A percentile compares a stretch with the other conserved stretches of the same genome.
Evolutionary conservation across 1,284 basidiomycete species (phyloP).

Genomic region (Gomphus bonarii): DNA sequence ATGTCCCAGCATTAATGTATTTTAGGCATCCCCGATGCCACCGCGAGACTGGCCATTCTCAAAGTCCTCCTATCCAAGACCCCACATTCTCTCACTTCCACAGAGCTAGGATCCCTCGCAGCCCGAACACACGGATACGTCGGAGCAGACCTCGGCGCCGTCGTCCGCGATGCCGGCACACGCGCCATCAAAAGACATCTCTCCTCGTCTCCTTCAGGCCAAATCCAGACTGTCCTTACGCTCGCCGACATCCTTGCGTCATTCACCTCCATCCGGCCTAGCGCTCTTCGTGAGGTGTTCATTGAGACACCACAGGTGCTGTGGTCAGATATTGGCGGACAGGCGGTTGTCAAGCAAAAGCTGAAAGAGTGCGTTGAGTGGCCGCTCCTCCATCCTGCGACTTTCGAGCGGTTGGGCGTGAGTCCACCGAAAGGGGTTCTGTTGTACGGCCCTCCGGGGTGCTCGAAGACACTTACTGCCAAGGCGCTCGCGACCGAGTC

Average conservation of each 20-base stretch:
- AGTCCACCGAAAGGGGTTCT: constrained; percentile 84
- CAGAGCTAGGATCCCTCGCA: constrained; percentile 60
- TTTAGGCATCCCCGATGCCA: constrained; percentile 79
- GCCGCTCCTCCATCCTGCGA: constrained; percentile 81
- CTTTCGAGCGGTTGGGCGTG: constrained; percentile 83
- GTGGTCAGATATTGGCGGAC: constrained; percentile 89
- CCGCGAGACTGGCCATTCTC: constrained; percentile 77
- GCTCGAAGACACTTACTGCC: constrained; percentile 93
- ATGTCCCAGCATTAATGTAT: constrained; percentile 4
- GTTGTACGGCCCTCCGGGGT: constrained; percentile 95
- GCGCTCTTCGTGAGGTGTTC: constrained; percentile 90
- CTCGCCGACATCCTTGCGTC: constrained; percentile 61
- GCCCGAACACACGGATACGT: constrained; percentile 91
- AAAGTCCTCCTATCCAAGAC: constrained; percentile 72
- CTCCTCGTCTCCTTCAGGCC: constrained; percentile 20
- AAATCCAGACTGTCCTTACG: constrained; percentile 36
- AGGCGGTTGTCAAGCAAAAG: constrained; percentile 69
- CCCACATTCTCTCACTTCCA: constrained; percentile 59
- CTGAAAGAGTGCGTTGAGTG: constrained; percentile 88
- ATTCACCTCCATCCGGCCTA: constrained; percentile 77
- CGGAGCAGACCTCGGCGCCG: constrained; percentile 88
- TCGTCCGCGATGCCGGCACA: constrained; percentile 91
- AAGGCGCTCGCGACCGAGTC: constrained; percentile 92
- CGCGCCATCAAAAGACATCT: constrained; percentile 82
- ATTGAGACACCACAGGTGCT: constrained; percentile 76